Evolutionary conservation across 1,284 basidiomycete species (phyloP), one percentile per base, ranked within the genome.

Genomic region (Cryptococcus depauperatus): DNA sequence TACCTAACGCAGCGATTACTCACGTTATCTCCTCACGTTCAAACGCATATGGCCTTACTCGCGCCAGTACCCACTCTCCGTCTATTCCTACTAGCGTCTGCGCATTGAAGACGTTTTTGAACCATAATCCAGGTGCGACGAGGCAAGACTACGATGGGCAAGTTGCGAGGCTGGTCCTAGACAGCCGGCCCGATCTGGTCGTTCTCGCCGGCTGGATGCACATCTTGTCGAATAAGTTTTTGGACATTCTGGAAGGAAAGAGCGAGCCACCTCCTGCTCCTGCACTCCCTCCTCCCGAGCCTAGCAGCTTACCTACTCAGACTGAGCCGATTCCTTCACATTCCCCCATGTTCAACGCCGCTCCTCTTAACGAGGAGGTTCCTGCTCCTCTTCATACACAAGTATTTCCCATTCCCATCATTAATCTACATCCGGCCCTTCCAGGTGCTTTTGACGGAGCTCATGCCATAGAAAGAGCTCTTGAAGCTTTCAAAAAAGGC

Each of bases 151-250:
- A 96, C 69, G 92, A 98, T 62, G 73, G 74, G 11, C 85, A 85
- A 58, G 78, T 98, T 5, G 91, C 89, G 2, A 72, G 77, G 16
- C 75, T 80, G 43, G 82, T 96, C 8, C 62, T 86, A 21, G 61
- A 62, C 2, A 66, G 61, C 22, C 71, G 75, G 27, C 93, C 93
- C 0, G 87, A 97, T 66, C 66, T 95, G 16, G 79, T 97, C 46
- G 86, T 98, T 3, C 76, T 97, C 22, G 93, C 93, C 0, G 95
- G 93, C 0, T 98, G 90, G 85, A 97, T 98, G 93, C 91, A 97
- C 65, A 84, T 92, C 55, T 77, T 91, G 34, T 74, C 74, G 7
- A 69, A 74, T 41, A 52, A 64, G 14, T 79, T 81, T 62, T 63
- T 79, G 18, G 59, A 75, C 27, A 58, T 73, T 19, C 62, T 77